Base-by-base conservation (phyloP, 2,329 filamentous ascomycete species). In the Ramichloridium luteum region DNA sequence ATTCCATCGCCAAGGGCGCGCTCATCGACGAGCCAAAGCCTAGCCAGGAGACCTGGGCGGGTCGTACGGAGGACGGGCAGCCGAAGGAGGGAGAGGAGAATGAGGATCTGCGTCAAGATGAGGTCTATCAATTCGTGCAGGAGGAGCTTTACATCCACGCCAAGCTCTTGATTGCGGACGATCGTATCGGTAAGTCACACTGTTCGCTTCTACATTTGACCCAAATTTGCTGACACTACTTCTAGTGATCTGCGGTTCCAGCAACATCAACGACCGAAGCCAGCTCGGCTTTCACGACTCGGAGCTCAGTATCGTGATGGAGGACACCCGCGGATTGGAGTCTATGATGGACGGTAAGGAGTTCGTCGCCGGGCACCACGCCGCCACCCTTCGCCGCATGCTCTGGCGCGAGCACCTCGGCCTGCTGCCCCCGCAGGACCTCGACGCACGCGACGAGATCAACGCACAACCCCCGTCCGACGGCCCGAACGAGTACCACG, bases 111-210 rank as follows among this genome's bases (percentile, higher is more conserved):
- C 61, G 74, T 0, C 72, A 88, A 44, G 71, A 72, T 1, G 90
- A 96, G 55, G 79, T 85, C 35, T 70, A 79, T 32, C 83, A 92
- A 52, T 92, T 90, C 65, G 78, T 96, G 37, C 88, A 93, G 53
- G 90, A 98, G 54, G 88, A 98, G 56, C 70, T 96, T 2, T 98
- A 98, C 54, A 78, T 96, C 28, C 90, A 98, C 55, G 80, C 76
- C 16, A 98, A 96, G 61, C 68, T 94, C 13, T 67, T 83, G 36
- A 90, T 93, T 37, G 82, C 78, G 27, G 84, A 93, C 50, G 85
- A 93, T 53, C 68, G 72, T 5, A 67, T 80, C 30, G 80, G 20
- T 23, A 23, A 23, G 20, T 23, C 8, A n/a, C 12, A 34, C 13
- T 6, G 3, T 12, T 16, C 28, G 12, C 6, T 16, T 13, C 14